Evolutionary conservation across 345 rosid genomes (phyloP).

Genomic region (Draba incana): DNA sequence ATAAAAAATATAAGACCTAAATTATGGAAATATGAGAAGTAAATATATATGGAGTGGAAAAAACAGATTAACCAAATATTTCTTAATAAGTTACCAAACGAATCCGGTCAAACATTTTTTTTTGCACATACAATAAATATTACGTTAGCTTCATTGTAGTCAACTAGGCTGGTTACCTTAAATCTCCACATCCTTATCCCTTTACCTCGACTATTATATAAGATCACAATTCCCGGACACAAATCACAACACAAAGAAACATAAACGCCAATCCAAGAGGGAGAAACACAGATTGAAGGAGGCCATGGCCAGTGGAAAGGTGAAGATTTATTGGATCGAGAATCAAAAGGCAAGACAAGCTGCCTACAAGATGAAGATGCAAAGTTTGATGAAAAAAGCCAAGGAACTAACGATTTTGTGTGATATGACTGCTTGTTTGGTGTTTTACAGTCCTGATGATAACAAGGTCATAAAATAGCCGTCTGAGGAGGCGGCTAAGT

Average conservation of each 20-base stretch:
- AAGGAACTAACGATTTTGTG: neutral
- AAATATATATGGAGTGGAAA: neutral
- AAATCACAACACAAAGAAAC: neutral
- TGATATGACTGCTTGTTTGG: neutral
- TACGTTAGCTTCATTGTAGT: too few relatives aligned
- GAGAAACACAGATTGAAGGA: neutral
- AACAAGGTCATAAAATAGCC: conserved; percentile 4
- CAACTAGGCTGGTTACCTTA: neutral
- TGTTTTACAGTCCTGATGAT: conserved; percentile 1
- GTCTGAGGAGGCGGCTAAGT: neutral
- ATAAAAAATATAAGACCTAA: neutral
- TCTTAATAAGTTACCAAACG: neutral
- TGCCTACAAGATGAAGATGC: neutral
- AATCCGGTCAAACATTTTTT: neutral
- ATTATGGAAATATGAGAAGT: neutral
- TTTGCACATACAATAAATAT: too few relatives aligned
- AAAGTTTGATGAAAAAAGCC: neutral
- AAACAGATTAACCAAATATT: neutral
- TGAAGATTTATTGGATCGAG: neutral
- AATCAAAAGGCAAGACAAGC: neutral
- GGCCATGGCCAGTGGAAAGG: neutral
- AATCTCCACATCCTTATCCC: neutral
- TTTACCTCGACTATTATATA: conserved; percentile 7
- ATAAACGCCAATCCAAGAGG: neutral
- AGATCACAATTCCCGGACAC: neutral